Percentiles rank a stretch among this genome's conserved stretches.
These are phyloP conservation scores for Mycena kentingensis DNA, from an alignment of 768 basidiomycete species.

Conservation along the genomic window DNA sequence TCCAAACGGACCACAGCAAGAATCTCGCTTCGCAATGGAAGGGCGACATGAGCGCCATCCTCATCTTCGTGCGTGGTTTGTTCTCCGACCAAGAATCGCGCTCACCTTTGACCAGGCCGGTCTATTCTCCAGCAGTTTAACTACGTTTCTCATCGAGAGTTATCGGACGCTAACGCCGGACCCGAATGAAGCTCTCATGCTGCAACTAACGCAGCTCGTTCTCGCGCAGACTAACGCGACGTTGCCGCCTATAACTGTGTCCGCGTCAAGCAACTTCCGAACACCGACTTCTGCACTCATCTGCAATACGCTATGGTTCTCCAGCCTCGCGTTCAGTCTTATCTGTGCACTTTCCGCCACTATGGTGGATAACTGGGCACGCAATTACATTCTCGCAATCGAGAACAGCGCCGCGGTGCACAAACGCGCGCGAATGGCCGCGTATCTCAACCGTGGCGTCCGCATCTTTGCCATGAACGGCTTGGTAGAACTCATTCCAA, in stretches of 20 bases:
- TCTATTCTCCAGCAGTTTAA: conserved; percentile 32
- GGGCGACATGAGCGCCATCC: conserved; percentile 19
- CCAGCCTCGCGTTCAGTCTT: conserved; percentile 46
- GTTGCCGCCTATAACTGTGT: conserved; percentile 7
- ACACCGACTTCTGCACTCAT: conserved; percentile 34
- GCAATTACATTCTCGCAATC: conserved; percentile 40
- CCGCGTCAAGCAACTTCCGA: conserved; percentile 18
- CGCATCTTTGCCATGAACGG: conserved; percentile 39
- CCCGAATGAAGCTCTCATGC: conserved; percentile 13
- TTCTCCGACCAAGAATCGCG: neutral
- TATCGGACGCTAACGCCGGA: conserved; percentile 25
- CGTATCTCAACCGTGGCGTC: conserved; percentile 43
- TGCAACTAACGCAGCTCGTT: conserved; percentile 12
- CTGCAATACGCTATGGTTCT: conserved; percentile 48
- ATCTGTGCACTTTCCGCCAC: conserved; percentile 45
- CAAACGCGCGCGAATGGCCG: conserved; percentile 43
- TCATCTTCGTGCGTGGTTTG: conserved; percentile 17
- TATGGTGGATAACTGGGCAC: conserved; percentile 52
- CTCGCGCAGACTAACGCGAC: conserved; percentile 11
- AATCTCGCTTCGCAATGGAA: neutral
- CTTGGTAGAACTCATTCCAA: conserved; percentile 44
- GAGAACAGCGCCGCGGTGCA: conserved; percentile 36
- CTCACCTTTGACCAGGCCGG: conserved; percentile 25
- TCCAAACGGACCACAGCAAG: neutral
- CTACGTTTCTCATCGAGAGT: conserved; percentile 32